Evolutionary conservation across 1,284 basidiomycete species (phyloP).

Genomic region (Exobasidium rhododendri): DNA sequence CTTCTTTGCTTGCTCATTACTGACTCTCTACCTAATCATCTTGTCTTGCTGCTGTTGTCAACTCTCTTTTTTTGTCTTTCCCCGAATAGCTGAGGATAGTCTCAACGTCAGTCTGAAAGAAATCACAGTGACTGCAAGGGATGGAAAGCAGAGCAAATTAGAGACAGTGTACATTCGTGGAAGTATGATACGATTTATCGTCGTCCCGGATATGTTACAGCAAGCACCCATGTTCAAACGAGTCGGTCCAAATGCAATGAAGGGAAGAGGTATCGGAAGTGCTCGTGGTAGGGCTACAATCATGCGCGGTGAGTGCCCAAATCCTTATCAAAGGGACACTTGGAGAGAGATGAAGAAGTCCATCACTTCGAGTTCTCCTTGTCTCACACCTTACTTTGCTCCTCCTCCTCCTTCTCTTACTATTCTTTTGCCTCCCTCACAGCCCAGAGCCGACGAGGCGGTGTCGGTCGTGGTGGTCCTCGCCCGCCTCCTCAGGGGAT

Average conservation of each 20-base stretch:
- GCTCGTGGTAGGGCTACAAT: conserved; percentile 95
- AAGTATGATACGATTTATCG: conserved; percentile 87
- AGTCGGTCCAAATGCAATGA: conserved; percentile 96
- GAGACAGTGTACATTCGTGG: conserved; percentile 99
- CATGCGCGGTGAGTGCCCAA: conserved; percentile 70
- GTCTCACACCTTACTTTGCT: neutral
- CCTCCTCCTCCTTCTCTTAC: no score
- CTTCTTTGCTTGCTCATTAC: no score
- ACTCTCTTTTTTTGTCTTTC: neutral
- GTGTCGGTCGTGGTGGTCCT: conserved; percentile 5
- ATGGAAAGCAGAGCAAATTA: conserved; percentile 97
- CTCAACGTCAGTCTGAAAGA: conserved; percentile 94
- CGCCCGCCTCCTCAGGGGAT: conserved; percentile 3
- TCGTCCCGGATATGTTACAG: conserved; percentile 98
- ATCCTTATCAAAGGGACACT: no score
- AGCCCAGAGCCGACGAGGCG: conserved; percentile 10
- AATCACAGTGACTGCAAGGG: conserved; percentile 94
- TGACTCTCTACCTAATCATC: no score
- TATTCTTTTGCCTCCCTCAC: conserved; percentile 2
- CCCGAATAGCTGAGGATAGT: conserved; percentile 83
- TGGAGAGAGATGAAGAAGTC: neutral
- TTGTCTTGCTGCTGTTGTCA: neutral
- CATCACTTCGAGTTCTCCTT: neutral
- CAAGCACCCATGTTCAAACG: conserved; percentile 99
- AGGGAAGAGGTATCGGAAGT: conserved; percentile 96